These are phyloP conservation scores for Termitomyces sp. DNA, from an alignment of 1,284 basidiomycete genomes.

Conservation along the genomic window DNA sequence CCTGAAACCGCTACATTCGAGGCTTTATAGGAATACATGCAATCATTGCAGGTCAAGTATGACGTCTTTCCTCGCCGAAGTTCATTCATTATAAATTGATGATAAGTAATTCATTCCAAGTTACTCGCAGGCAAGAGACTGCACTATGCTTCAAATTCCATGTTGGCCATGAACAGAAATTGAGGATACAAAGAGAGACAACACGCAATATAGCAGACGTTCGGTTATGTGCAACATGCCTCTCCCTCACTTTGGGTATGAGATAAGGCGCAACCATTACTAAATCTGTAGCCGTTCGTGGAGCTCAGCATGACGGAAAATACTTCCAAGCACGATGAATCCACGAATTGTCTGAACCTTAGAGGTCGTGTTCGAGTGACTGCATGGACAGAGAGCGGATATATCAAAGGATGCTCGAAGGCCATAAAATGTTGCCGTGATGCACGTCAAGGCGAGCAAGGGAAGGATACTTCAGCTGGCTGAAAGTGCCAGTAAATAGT, in stretches of 20 bases:
- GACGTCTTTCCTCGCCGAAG: slow-evolving; percentile 11
- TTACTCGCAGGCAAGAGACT: slow-evolving; percentile 7
- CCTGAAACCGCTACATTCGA: slow-evolving; percentile 1
- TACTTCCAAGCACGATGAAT: slow-evolving; percentile 4
- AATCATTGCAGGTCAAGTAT: slow-evolving; percentile 9
- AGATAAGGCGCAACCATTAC: neutral
- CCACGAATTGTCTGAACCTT: slow-evolving; percentile 8
- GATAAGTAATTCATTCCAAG: slow-evolving; percentile 16
- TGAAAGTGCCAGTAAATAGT: neutral
- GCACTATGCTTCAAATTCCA: slow-evolving; percentile 5
- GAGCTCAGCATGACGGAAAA: neutral
- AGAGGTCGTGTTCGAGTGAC: slow-evolving; percentile 8
- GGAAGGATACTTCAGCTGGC: neutral
- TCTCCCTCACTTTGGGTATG: neutral
- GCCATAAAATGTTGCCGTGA: too few relatives aligned
- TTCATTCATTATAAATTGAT: slow-evolving; percentile 18
- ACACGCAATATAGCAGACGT: slow-evolving; percentile 4
- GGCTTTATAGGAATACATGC: slow-evolving; percentile 14
- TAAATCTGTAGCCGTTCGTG: neutral
- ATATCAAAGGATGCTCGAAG: too few relatives aligned
- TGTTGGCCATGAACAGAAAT: neutral
- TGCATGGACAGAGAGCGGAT: neutral
- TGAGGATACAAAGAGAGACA: neutral
- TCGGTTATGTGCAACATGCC: slow-evolving; percentile 4
- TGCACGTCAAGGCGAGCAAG: too few relatives aligned